A percentile compares a stretch with the other conserved stretches of the same genome.
phyloP scores from a whole-genome alignment of 2,329 filamentous ascomycete genomes.

The Fusarium armeniacum region DNA sequence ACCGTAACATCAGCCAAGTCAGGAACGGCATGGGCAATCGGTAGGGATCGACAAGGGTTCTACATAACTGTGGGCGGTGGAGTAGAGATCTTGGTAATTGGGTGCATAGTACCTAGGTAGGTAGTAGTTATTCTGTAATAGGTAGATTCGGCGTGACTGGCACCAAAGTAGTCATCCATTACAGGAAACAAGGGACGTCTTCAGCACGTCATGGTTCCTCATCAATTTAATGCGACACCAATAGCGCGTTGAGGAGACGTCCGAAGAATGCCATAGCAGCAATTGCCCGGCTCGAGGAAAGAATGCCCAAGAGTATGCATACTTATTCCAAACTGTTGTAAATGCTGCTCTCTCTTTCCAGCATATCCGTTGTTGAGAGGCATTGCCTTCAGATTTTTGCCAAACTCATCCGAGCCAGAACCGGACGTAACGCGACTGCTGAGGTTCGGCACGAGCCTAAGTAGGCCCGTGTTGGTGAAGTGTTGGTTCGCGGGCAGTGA shows the following conservation, averaged over 20 bases:
- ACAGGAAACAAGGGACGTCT: constrained; percentile 32
- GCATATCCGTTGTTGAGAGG: constrained; percentile 13
- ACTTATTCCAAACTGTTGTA: background rate
- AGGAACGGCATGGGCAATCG: constrained; percentile 50
- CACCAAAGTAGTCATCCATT: constrained; percentile 6
- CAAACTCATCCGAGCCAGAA: constrained; percentile 24
- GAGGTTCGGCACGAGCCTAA: constrained; percentile 42
- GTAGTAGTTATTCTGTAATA: background rate
- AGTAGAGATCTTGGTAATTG: constrained; percentile 34
- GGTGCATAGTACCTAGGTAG: background rate
- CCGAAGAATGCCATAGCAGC: background rate
- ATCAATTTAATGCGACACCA: constrained; percentile 27
- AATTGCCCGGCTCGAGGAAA: background rate
- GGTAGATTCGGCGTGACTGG: constrained; percentile 8
- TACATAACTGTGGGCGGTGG: constrained; percentile 36
- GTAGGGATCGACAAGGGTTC: constrained; percentile 47
- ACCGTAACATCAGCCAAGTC: constrained; percentile 45
- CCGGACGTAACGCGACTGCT: constrained; percentile 34
- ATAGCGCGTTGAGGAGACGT: background rate
- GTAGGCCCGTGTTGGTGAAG: constrained; percentile 22
- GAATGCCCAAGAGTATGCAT: background rate
- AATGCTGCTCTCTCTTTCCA: constrained; percentile 5
- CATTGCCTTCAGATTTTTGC: constrained; percentile 22
- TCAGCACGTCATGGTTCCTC: constrained; percentile 35
- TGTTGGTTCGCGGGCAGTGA: constrained; percentile 17